These are phyloP conservation scores for Paracoccidioides brasiliensis DNA, from an alignment of 2,329 filamentous ascomycete species.

Conservation along the genomic window DNA sequence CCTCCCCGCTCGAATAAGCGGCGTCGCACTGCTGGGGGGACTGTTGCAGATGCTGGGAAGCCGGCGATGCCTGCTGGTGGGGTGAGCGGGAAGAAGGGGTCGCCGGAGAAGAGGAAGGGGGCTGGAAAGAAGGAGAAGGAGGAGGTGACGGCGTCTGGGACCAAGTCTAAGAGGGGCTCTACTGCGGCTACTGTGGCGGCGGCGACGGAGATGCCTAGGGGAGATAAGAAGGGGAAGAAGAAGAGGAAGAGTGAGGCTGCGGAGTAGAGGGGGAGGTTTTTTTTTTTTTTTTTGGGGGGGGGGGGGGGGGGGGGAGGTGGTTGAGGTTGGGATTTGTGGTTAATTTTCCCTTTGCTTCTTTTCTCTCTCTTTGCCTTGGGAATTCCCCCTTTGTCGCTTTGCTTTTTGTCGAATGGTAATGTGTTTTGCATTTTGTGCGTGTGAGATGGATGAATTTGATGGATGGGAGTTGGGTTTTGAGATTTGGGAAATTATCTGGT, in stretches of 20 bases:
- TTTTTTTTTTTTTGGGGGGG: too few species aligned
- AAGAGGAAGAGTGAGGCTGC: constrained; percentile 36
- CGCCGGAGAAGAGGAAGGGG: constrained; percentile 23
- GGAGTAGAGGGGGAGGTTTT: not conserved
- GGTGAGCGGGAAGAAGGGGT: constrained; percentile 22
- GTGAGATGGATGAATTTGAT: not conserved
- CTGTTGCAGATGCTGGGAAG: not conserved
- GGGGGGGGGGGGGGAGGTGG: too few species aligned
- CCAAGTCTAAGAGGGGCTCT: constrained; percentile 23
- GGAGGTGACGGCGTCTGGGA: constrained; percentile 11
- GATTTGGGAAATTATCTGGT: too few species aligned
- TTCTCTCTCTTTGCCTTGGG: constrained; percentile 7
- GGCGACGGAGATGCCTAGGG: constrained; percentile 20
- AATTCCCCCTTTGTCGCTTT: constrained; percentile 3
- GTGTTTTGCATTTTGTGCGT: not conserved
- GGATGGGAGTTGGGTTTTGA: not conserved
- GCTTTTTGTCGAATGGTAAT: not conserved
- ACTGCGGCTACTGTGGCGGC: constrained; percentile 14
- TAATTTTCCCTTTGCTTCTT: constrained; percentile 5
- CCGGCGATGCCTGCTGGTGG: not conserved
- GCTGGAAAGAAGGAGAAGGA: constrained; percentile 13
- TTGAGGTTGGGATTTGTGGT: too few species aligned
- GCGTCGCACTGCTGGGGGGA: constrained; percentile 22
- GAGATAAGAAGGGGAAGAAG: constrained; percentile 33
- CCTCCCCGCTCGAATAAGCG: constrained; percentile 32